Evolutionary conservation across 176 grass and related monocot genomes (phyloP), one percentile per base, ranked within the genome.

Genomic region (Zea luxurians): DNA sequence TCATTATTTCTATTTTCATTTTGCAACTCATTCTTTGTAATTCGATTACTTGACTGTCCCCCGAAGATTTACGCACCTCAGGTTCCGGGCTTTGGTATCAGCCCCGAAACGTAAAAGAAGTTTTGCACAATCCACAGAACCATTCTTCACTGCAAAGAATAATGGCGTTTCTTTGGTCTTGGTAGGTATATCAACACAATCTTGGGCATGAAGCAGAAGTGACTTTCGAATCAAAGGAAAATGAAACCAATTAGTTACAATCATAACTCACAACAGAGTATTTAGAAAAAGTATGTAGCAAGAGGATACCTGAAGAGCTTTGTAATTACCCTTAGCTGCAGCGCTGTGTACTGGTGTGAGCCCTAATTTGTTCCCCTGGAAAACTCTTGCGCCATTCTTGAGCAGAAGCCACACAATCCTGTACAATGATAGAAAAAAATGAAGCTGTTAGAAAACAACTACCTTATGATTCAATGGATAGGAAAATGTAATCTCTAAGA

Each of bases 111-210:
- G 82, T 74, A 91, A 50, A 37, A 88, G 82, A 44, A 91, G 73
- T 67, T 85, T 74, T 66, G 81, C 89, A 78, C 74, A 91, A 55
- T 84, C 58, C 46, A 85, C 13, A 75, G 63, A 88, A 74, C 78
- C 85, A 40, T 80, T 88, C 64, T 85, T 91, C 48, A 88, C 82
- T 70, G 85, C 89, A 59, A 88, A 82, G 74, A 91, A 88, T 50
- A 91, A 48, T 74, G 85, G 89, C 4, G 89, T 91, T 82, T 91
- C 89, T 79, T 91, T 88, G 55, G 82, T 91, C 82, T 91, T 82
- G 52, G 89, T 85, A 84, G 82, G 81, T 69, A 75, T 87, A 66
- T 91, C 85, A 69, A 91, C 85, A 60, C 78, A 91, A 63, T 91
- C 85, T 74, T 83, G 85, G 0, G 69, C 82, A 74, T 91, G 78